Conservation (phyloP, 1,284 basidiomycete genomes). For the Trichosporon coremiiforme region DNA sequence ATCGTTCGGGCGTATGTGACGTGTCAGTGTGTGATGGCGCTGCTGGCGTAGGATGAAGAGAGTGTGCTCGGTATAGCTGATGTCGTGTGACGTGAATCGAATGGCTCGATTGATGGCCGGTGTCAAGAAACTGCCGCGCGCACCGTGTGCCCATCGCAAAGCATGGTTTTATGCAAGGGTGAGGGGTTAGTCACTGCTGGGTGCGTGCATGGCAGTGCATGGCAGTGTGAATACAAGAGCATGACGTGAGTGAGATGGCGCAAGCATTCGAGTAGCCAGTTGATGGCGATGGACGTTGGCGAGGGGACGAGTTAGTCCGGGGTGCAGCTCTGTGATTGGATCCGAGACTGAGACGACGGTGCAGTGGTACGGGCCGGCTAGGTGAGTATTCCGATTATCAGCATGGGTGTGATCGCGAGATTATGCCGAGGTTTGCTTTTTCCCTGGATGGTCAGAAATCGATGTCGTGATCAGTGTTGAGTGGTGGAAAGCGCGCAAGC, state of each 20-base stretch:
- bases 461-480: constrained; percentile 6
- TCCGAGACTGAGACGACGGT: not conserved
- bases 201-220: not conserved
- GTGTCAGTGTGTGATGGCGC: too few relatives aligned
- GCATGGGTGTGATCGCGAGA: not conserved
- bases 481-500: not conserved
- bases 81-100: too few relatives aligned
- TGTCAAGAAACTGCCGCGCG: too few relatives aligned
- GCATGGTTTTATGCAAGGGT: not conserved
- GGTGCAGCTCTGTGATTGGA: not conserved
- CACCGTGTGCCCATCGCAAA: too few relatives aligned
- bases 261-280: not conserved
- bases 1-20: too few relatives aligned
- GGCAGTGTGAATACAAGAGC: not conserved
- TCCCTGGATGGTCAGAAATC: not conserved
- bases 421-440: constrained; percentile 2
- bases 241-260: not conserved
- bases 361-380: constrained; percentile 4
- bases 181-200: not conserved
- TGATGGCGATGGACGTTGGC: too few relatives aligned
- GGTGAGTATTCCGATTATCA: constrained; percentile 8
- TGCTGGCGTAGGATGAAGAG: too few relatives aligned
- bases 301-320: not conserved
- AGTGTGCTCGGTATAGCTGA: too few relatives aligned
- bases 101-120: too few relatives aligned